Percentiles rank a stretch among this genome's conserved stretches.
Conservation (phyloP, 2,329 filamentous ascomycete genomes). For the Fonsecaea monophora region DNA sequence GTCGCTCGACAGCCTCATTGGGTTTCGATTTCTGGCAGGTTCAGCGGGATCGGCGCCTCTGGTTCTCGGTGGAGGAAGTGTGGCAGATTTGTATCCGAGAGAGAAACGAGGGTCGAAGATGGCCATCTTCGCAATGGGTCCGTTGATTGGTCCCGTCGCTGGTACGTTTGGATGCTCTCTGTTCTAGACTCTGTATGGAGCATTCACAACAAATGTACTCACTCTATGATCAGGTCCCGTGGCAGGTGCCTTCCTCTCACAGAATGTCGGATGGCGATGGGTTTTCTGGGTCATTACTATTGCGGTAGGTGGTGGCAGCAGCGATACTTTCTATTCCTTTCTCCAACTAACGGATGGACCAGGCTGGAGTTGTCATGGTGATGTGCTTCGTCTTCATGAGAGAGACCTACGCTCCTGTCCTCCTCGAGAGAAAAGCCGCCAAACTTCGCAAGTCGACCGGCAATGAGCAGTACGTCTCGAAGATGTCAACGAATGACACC, state of each 20-base stretch:
- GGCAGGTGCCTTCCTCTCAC: constrained; percentile 65
- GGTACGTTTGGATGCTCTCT: constrained; percentile 44
- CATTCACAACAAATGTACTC: not conserved
- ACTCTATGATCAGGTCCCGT: constrained; percentile 53
- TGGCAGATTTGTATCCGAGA: constrained; percentile 35
- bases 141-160: constrained; percentile 47
- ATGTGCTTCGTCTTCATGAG: constrained; percentile 62
- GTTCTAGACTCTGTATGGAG: too few species aligned
- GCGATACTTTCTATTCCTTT: not conserved
- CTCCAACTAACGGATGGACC: not conserved
- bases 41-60: constrained; percentile 65
- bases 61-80: constrained; percentile 56
- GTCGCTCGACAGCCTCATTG: constrained; percentile 61
- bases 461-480: constrained; percentile 51
- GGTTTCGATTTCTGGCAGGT: constrained; percentile 65
- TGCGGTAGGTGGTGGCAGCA: constrained; percentile 46
- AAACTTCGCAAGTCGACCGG: constrained; percentile 46
- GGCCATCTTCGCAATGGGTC: constrained; percentile 35
- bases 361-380: constrained; percentile 57
- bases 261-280: constrained; percentile 44
- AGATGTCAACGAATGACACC: constrained; percentile 1
- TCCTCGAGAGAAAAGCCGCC: constrained; percentile 63
- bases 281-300: constrained; percentile 68
- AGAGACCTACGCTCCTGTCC: constrained; percentile 67
- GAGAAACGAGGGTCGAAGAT: constrained; percentile 39